Evolutionary conservation across 768 basidiomycete genomes (phyloP).

Genomic region (Imleria badia): DNA sequence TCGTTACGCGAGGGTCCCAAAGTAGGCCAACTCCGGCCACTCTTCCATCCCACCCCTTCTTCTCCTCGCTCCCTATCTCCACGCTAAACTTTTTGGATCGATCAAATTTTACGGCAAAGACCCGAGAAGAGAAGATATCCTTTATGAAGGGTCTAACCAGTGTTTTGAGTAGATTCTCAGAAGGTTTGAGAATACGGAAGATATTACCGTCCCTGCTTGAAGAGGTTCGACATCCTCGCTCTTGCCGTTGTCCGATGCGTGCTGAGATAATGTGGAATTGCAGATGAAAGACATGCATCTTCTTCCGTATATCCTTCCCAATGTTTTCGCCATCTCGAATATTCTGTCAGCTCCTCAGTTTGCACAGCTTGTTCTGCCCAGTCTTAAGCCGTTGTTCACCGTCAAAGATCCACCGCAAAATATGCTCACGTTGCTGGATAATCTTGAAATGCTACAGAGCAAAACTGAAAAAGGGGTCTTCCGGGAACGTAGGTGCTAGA

Average conservation of each 20-base stretch:
- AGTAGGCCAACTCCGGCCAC: constrained; percentile 75
- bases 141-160: constrained; percentile 88
- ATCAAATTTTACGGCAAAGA: constrained; percentile 91
- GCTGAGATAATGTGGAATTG: constrained; percentile 9
- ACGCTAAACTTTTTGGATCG: constrained; percentile 96
- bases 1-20: constrained; percentile 78
- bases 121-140: constrained; percentile 92
- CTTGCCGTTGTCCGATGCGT: not conserved
- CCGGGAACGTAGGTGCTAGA: constrained; percentile 69
- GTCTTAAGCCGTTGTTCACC: constrained; percentile 84
- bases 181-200: constrained; percentile 82
- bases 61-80: constrained; percentile 93
- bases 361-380: constrained; percentile 75
- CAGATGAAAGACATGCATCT: constrained; percentile 94
- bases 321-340: constrained; percentile 87
- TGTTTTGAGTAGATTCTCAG: constrained; percentile 84
- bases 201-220: constrained; percentile 90
- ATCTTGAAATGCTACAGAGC: constrained; percentile 78
- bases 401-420: constrained; percentile 97
- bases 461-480: constrained; percentile 89
- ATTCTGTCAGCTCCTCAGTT: constrained; percentile 80
- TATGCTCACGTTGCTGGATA: constrained; percentile 91
- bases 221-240: constrained; percentile 58
- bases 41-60: constrained; percentile 84
- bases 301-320: constrained; percentile 93